Percentiles rank a stretch among this genome's conserved stretches.
Evolutionary conservation across 371 early-diverging fungal genomes (phyloP).

Genomic region (Saksenaea oblongispora): DNA sequence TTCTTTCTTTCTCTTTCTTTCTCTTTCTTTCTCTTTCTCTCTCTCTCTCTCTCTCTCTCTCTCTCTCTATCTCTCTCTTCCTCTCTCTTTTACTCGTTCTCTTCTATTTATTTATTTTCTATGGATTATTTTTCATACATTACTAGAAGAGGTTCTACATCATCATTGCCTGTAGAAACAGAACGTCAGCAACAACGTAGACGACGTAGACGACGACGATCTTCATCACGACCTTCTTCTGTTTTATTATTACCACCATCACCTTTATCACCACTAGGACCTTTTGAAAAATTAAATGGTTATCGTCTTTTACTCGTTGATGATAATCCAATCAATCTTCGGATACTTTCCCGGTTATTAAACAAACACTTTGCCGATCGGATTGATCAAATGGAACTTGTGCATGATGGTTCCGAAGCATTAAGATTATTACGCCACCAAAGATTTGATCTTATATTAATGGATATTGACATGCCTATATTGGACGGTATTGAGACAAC

Average conservation of each 20-base stretch:
- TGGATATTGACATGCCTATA: conserved; percentile 72
- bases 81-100: neutral
- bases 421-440: conserved; percentile 44
- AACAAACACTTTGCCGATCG: conserved; percentile 50
- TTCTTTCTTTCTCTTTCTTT: neutral
- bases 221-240: neutral
- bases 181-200: neutral
- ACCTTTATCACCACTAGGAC: neutral
- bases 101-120: neutral
- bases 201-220: neutral
- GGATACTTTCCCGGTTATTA: conserved; percentile 54
- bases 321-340: conserved; percentile 61
- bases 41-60: neutral
- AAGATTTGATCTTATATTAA: conserved; percentile 56
- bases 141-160: neutral
- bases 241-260: neutral
- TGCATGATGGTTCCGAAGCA: conserved; percentile 46
- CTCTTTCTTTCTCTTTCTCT: neutral
- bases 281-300: neutral
- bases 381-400: conserved; percentile 46
- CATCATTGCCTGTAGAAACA: neutral
- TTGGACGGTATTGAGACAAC: conserved; percentile 61
- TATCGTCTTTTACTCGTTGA: conserved; percentile 46
- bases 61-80: neutral
- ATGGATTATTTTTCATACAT: neutral